These are phyloP conservation scores for Leccinum barrowsii DNA, from an alignment of 768 basidiomycete genomes.

Conservation along the genomic window DNA sequence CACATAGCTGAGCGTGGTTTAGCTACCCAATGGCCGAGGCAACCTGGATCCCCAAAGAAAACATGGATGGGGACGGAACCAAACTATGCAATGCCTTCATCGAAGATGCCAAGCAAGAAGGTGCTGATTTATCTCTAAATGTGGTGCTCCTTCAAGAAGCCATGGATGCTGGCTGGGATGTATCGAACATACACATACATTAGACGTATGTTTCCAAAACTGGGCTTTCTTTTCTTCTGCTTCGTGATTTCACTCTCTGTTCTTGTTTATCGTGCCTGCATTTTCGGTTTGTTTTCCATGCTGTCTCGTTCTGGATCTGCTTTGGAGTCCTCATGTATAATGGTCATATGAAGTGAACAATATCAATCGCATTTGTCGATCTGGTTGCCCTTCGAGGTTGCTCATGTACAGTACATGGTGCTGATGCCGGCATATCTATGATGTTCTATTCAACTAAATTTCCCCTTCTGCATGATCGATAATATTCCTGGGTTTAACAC, in stretches of 20 bases:
- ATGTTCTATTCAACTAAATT: background rate
- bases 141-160: constrained; percentile 26
- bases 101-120: constrained; percentile 16
- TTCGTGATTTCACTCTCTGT: no score
- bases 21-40: constrained; percentile 29
- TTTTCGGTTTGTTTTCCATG: background rate
- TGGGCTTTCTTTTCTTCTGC: background rate
- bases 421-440: no score
- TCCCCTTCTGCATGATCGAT: background rate
- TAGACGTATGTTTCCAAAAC: background rate
- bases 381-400: no score
- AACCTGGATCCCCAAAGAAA: constrained; percentile 30
- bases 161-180: constrained; percentile 14
- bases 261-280: background rate
- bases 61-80: constrained; percentile 17
- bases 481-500: no score
- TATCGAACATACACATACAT: background rate
- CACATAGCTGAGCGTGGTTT: background rate
- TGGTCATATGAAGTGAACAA: background rate
- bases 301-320: background rate
- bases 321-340: background rate
- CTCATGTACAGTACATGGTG: no score
- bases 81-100: constrained; percentile 17
- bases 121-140: constrained; percentile 12
- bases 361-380: background rate